Evolutionary conservation across 2,329 filamentous ascomycete genomes (phyloP).

Genomic region (Leptoxyphium fumago): DNA sequence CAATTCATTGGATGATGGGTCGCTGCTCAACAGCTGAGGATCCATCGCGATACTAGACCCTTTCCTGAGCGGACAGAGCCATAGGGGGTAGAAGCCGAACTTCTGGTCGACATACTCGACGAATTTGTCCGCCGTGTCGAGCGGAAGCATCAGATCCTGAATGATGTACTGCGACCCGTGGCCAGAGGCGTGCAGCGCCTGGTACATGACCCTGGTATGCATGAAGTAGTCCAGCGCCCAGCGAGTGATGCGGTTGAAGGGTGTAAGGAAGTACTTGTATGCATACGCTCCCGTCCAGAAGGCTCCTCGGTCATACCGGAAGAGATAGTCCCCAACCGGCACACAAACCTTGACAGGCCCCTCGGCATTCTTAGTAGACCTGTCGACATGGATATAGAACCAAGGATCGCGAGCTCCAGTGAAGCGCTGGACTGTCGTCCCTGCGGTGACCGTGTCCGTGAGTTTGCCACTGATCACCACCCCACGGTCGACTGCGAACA

Average conservation of each 20-base stretch:
- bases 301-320: conserved; percentile 48
- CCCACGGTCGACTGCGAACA: conserved; percentile 41
- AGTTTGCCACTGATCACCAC: conserved; percentile 48
- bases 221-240: conserved; percentile 45
- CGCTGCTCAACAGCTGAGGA: conserved; percentile 15
- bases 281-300: conserved; percentile 51
- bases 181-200: conserved; percentile 45
- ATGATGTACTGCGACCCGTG: conserved; percentile 43
- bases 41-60: conserved; percentile 17
- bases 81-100: conserved; percentile 41
- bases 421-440: conserved; percentile 29
- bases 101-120: conserved; percentile 35
- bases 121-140: conserved; percentile 35
- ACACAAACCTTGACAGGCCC: conserved; percentile 23
- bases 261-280: conserved; percentile 45
- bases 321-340: conserved; percentile 39
- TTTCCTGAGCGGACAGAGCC: conserved; percentile 39
- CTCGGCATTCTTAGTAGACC: conserved; percentile 12
- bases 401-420: conserved; percentile 49
- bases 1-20: conserved; percentile 6
- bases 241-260: conserved; percentile 45
- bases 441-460: conserved; percentile 30
- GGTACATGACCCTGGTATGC: conserved; percentile 47
- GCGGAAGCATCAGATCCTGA: conserved; percentile 48
- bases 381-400: conserved; percentile 56